These are phyloP conservation scores for Puccinia coronata DNA, from an alignment of 1,284 basidiomycete genomes.

Conservation along the genomic window DNA sequence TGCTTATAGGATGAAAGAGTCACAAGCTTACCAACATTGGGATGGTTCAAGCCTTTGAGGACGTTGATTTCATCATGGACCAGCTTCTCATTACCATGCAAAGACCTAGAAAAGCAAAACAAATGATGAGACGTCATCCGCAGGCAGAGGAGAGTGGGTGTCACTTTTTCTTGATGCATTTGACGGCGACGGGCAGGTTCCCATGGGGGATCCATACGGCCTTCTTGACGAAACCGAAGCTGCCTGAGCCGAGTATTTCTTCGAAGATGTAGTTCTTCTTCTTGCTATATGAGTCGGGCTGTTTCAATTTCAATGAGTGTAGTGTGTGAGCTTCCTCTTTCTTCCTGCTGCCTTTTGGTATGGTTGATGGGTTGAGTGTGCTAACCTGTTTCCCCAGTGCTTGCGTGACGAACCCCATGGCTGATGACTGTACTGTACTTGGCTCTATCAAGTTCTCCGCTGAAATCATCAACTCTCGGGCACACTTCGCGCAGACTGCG, in stretches of 20 bases:
- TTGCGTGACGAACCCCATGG: not conserved
- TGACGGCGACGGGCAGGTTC: conserved; percentile 57
- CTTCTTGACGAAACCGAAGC: conserved; percentile 63
- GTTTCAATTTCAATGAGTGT: too few species aligned
- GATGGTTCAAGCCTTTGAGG: conserved; percentile 78
- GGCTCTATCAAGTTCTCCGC: too few species aligned
- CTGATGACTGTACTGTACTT: not conserved
- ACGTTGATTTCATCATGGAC: conserved; percentile 83
- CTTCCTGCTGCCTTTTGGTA: not conserved
- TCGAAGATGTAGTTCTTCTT: conserved; percentile 60
- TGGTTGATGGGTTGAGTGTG: not conserved
- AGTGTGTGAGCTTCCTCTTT: not conserved
- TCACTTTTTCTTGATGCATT: conserved; percentile 74
- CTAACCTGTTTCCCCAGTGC: not conserved
- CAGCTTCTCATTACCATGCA: conserved; percentile 73
- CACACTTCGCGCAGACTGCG: too few species aligned
- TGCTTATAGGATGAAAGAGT: too few species aligned
- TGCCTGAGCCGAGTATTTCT: conserved; percentile 73
- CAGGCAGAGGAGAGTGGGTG: conserved; percentile 50
- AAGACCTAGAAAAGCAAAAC: conserved; percentile 73
- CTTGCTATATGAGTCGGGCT: conserved; percentile 53
- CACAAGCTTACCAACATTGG: conserved; percentile 71
- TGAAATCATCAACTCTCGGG: too few species aligned
- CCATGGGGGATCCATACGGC: conserved; percentile 69
- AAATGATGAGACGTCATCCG: not conserved